Evolutionary conservation across 106 monocot species (phyloP).

Genomic region (Phalaenopsis aphrodite): DNA sequence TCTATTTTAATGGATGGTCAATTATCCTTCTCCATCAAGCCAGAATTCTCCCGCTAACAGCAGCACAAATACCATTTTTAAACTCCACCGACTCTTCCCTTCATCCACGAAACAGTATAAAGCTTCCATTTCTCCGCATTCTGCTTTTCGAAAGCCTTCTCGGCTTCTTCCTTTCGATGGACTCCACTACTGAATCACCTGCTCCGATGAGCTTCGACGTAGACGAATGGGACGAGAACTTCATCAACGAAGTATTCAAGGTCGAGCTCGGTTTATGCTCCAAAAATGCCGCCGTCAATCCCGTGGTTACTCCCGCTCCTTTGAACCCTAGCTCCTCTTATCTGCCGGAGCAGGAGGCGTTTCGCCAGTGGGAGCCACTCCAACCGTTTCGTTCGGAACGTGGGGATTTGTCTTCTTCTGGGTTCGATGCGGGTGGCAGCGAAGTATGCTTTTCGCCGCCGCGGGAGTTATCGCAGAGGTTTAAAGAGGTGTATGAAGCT

Average conservation of each 20-base stretch:
- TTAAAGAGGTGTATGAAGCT: not conserved
- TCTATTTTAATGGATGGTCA: too few relatives aligned
- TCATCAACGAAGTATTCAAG: slow-evolving; percentile 32
- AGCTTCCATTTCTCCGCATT: not conserved
- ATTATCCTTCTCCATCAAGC: too few relatives aligned
- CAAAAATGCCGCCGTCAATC: slow-evolving; percentile 14
- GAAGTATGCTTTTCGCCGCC: slow-evolving; percentile 43
- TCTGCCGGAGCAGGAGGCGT: not conserved
- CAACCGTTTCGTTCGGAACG: not conserved
- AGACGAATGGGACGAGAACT: slow-evolving; percentile 59
- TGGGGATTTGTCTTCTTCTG: not conserved
- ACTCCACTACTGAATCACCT: not conserved
- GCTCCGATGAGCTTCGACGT: slow-evolving; percentile 35
- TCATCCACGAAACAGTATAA: not conserved
- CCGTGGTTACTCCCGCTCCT: slow-evolving; percentile 2
- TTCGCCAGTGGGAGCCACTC: not conserved
- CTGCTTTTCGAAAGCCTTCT: not conserved
- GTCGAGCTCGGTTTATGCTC: slow-evolving; percentile 35
- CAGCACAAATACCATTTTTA: not conserved
- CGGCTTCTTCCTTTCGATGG: not conserved
- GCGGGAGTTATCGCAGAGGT: slow-evolving; percentile 45
- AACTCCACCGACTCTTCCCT: not conserved
- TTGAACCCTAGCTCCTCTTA: not conserved
- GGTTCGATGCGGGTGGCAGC: not conserved
- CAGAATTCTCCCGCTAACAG: not conserved